Percentiles rank a stretch among this genome's conserved stretches.
These are phyloP conservation scores for Hura crepitans DNA, from an alignment of 441 rosid genomes.

Conservation along the genomic window DNA sequence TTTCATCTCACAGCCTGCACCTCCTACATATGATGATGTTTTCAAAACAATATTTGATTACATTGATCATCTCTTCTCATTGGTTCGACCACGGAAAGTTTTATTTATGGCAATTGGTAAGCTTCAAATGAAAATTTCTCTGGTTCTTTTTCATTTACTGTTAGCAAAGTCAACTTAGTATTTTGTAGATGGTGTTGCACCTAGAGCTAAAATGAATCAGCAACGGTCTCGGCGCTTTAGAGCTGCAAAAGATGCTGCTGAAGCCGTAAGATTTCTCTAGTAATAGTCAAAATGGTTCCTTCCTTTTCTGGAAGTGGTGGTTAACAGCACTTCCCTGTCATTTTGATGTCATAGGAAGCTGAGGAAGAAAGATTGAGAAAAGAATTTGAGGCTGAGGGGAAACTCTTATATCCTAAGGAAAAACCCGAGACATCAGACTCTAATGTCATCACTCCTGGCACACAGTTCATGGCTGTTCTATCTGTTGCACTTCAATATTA, in stretches of 20 bases:
- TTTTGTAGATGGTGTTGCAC: constrained; percentile 90
- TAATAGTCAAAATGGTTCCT: constrained; percentile 10
- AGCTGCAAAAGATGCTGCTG: constrained; percentile 96
- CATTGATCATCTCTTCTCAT: constrained; percentile 74
- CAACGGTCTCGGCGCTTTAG: constrained; percentile 91
- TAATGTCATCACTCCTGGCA: constrained; percentile 97
- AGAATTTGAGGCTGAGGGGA: constrained; percentile 71
- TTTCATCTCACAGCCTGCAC: constrained; percentile 61
- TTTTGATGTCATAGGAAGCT: constrained; percentile 54
- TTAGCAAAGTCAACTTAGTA: constrained; percentile 3
- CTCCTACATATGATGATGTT: constrained; percentile 81
- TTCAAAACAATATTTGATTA: constrained; percentile 80
- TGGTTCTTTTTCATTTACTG: background rate
- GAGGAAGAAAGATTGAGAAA: constrained; percentile 84
- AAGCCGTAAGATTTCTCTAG: constrained; percentile 51
- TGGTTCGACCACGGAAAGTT: constrained; percentile 96
- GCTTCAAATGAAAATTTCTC: constrained; percentile 15
- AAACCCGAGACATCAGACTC: constrained; percentile 82
- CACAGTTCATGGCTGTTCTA: constrained; percentile 82
- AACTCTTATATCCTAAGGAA: constrained; percentile 51
- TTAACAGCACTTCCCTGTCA: background rate
- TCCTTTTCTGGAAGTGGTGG: background rate
- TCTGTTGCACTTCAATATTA: constrained; percentile 88
- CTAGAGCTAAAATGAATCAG: constrained; percentile 99
- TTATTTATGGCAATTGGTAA: constrained; percentile 91